Base-by-base conservation (phyloP, 2,329 filamentous ascomycete genomes). In the Claviceps quebecensis region DNA sequence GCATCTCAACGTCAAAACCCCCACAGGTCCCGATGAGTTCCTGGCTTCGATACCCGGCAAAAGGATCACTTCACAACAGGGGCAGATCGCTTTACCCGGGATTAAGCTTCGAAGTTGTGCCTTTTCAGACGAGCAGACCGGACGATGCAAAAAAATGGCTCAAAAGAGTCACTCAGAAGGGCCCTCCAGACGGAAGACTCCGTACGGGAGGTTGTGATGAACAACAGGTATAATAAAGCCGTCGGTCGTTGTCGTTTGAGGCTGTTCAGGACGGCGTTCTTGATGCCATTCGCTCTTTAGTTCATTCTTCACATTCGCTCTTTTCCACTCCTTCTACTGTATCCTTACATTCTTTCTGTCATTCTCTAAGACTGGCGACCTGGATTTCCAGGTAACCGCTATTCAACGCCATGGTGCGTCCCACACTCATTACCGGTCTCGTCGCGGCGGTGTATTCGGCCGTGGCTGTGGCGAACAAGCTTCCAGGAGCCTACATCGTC, bases 401-500 rank as follows among this genome's bases (percentile, higher is more conserved):
- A n/a, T 17, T 14, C 7, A 6, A 43, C 22, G 40, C 45, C 19
- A 57, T 56, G 54, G 52, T 57, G 43, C 54, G 54, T 45, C 49
- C 47, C 17, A 17, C 52, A 17, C 9, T 56, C 23, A 23, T 56
- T 34, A 37, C 47, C 45, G 56, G 54, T 49, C 50, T 56, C 36
- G 19, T 56, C 17, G 55, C 55, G 46, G 50, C 51, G 19, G 62
- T 61, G 37, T 60, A 60, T 29, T 59, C 60, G 17, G 65, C 63
- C n/a, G 56, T 66, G n/a, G 53, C 61, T 39, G 60, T 59, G n/a
- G 56, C 59, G 44, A 23, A 56, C 51, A 5, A 50, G 68, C 58
- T 78, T 11, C 65, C 70, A 0, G 73, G 75, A 19, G 71, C 70
- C 26, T 78, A 72, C 61, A 73, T 78, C 55, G 68, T 78, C 53